Evolutionary conservation across 1,139 yeast genomes (phyloP), one percentile per base, ranked within the genome.

Genomic region (Pneumocystis carinii): DNA sequence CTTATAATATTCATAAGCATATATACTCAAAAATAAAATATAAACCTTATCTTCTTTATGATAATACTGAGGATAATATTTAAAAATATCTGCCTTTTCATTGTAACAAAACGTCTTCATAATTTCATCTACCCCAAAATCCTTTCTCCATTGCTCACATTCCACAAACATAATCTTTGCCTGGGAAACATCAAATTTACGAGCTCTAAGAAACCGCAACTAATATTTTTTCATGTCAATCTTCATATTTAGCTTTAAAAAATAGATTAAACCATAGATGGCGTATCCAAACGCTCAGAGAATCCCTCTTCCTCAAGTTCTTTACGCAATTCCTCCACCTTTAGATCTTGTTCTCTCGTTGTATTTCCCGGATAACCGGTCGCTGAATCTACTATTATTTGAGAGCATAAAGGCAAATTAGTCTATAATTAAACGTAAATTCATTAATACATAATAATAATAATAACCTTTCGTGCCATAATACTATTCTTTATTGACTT

Each of bases 21-120:
- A 38, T 19, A 53, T 48, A 24, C 55, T 19, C 14, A 3, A 2
- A 41, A 60, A 63, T 19, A 32, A 61, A 38, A 36, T 41, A 32
- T 59, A 24, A 32, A 66, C 68, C 35, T 82, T 88, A 75, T 92
- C 98, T 60, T 92, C 88, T 79, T 92, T 90, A 78, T 92, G 97
- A 76, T 92, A 92, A 77, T 90, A 92, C 76, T 90, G 97, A 39
- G 98, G 98, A 75, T 92, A 92, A 76, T 80, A 86, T 73, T 83
- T 81, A 57, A 59, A 62, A 38, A 63, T 96, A 66, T 84, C 75
- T 37, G 95, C 86, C 78, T 92, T 92, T 78, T 92, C 98, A 36
- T 82, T 83, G 77, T 92, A 92, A 68, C 86, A 83, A 80, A 92
- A 92, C 73, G 89, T 96, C 69, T 81, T 78, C 72, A 92, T 79